Base-by-base conservation (phyloP, 108 stramenopile genomes). In the Skeletonema potamos region DNA sequence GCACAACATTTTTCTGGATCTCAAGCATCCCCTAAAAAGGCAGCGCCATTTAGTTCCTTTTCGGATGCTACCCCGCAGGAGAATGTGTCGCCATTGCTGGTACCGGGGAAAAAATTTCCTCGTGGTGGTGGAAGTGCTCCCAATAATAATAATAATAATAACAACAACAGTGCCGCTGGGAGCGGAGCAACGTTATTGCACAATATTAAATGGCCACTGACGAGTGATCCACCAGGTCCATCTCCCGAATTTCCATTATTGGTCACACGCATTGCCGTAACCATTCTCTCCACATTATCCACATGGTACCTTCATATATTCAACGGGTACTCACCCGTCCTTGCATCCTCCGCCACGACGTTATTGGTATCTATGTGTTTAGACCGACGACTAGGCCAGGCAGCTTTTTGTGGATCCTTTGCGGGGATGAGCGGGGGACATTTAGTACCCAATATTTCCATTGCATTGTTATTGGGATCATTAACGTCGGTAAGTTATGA, bases 361-460 rank as follows among this genome's bases (percentile, higher is more conserved):
- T 34, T 88, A 3, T 33, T 78, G 9, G 59, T 78, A 29, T 80
- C 59, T 11, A 65, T 39, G 41, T 68, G 66, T 57, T 70, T 54
- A 13, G 81, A 76, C 26, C 81, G 62, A 2, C 36, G 86, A 27
- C 62, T 87, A 10, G 86, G 84, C 24, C 82, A 85, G 43, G 85
- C 84, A 9, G 85, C 85, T 22, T 62, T 88, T 27, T 86, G 85
- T 64, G 85, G 87, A 56, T 68, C 82, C 1, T 83, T 88, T 71
- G 87, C 85, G 12, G 85, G 87, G 8, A 88, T 88, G 85, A 74
- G 67, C 7, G 79, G 70, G 0, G 39, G 30, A 2, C 56, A 69
- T 22, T n/a, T 86, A 0, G 43, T 76, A 4, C 77, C 85, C 2
- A 62, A 77, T n/a, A 28, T 44, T 18, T 27, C 64, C 34, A 39